Conservation (phyloP, 2,329 filamentous ascomycete genomes). For the Exophiala spinifera region DNA sequence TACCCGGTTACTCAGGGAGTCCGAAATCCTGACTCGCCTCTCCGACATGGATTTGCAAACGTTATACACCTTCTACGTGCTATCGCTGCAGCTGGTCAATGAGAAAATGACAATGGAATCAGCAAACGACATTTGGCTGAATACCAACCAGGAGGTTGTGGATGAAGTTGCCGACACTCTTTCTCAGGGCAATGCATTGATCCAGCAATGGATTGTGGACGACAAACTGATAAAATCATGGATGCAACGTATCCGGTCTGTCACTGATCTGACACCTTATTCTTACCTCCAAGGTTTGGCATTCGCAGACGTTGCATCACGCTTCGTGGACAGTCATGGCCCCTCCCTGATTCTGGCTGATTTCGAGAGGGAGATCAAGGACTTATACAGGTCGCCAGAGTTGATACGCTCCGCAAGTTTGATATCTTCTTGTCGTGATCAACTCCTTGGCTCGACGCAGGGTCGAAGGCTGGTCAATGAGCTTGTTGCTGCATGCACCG, state of each 20-base stretch:
- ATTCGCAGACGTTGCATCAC: conserved; percentile 40
- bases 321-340: conserved; percentile 31
- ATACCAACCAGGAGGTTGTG: conserved; percentile 48
- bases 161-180: conserved; percentile 54
- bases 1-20: conserved; percentile 53
- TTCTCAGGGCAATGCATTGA: conserved; percentile 47
- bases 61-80: conserved; percentile 51
- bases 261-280: conserved; percentile 2
- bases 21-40: conserved; percentile 35
- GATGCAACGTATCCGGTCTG: conserved; percentile 26
- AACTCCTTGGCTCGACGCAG: conserved; percentile 46
- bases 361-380: conserved; percentile 33
- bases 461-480: conserved; percentile 58
- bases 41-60: conserved; percentile 34
- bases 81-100: conserved; percentile 56
- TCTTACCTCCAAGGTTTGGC: conserved; percentile 41
- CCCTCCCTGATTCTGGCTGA: conserved; percentile 33
- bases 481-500: conserved; percentile 58
- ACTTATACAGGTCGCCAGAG: conserved; percentile 39
- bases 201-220: conserved; percentile 44
- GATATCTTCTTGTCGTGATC: conserved; percentile 49
- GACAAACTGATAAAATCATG: conserved; percentile 21
- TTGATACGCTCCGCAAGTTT: conserved; percentile 47
- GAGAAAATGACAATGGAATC: conserved; percentile 59
- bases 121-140: conserved; percentile 53